These are phyloP conservation scores for Ceratobasidium theobromae DNA, from an alignment of 1,284 basidiomycete species.

Conservation along the genomic window DNA sequence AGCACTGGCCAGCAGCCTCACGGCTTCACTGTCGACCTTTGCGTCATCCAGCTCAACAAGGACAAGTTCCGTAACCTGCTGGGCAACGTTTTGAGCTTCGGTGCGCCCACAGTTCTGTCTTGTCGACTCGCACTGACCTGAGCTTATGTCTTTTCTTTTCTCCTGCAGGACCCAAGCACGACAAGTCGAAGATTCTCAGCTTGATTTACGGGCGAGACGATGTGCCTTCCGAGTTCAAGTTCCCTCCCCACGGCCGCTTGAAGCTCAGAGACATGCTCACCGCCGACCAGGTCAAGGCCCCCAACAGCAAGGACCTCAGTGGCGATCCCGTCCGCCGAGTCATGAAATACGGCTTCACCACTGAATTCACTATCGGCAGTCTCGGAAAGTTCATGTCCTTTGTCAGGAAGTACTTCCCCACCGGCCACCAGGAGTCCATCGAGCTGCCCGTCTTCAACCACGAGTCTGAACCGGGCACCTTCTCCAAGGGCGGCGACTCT, in stretches of 20 bases:
- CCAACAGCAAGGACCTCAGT: slow-evolving; percentile 39
- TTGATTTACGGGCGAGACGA: slow-evolving; percentile 39
- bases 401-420: slow-evolving; percentile 41
- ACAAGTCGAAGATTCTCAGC: slow-evolving; percentile 36
- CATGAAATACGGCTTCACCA: slow-evolving; percentile 44
- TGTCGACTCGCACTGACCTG: slow-evolving; percentile 37
- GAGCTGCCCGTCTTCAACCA: slow-evolving; percentile 42
- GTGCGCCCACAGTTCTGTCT: slow-evolving; percentile 40
- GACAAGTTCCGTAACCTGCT: slow-evolving; percentile 43
- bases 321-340: slow-evolving; percentile 42
- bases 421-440: slow-evolving; percentile 41
- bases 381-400: slow-evolving; percentile 42
- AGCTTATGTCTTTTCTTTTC: slow-evolving; percentile 38
- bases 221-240: slow-evolving; percentile 42
- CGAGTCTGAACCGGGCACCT: slow-evolving; percentile 40
- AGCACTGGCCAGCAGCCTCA: slow-evolving; percentile 38
- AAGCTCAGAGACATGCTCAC: slow-evolving; percentile 43
- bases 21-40: slow-evolving; percentile 43
- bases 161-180: slow-evolving; percentile 42
- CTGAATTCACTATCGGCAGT: slow-evolving; percentile 44
- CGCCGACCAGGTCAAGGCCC: slow-evolving; percentile 41
- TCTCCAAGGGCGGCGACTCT: slow-evolving; percentile 46
- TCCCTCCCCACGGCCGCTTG: slow-evolving; percentile 42
- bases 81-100: slow-evolving; percentile 44
- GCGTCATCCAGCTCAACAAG: slow-evolving; percentile 47